phyloP scores from a whole-genome alignment of 148 eudicot species.

The Camellia japonica region DNA sequence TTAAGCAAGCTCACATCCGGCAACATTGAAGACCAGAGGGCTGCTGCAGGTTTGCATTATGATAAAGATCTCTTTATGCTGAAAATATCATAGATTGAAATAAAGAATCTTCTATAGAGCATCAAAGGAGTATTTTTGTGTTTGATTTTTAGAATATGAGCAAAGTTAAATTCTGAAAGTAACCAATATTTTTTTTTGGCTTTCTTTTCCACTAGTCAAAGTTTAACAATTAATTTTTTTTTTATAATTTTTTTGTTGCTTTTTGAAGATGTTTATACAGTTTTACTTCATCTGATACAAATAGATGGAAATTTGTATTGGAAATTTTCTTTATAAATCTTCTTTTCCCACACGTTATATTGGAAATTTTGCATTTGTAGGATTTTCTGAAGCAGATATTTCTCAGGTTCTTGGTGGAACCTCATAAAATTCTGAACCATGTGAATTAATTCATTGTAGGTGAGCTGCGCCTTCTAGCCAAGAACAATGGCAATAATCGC shows the following conservation, averaged over 20 bases:
- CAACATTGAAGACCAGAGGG: constrained; percentile 16
- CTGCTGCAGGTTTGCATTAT: constrained; percentile 15
- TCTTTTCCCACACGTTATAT: neutral
- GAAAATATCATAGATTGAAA: neutral
- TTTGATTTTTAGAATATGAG: neutral
- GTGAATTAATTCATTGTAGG: constrained; percentile 7
- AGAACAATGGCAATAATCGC: constrained; percentile 11
- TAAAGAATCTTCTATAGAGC: neutral
- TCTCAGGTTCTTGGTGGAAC: neutral
- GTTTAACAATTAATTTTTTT: neutral
- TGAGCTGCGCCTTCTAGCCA: constrained; percentile 20
- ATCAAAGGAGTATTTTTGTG: neutral
- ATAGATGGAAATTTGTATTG: neutral
- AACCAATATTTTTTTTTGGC: neutral
- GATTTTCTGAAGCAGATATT: neutral
- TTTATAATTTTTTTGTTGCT: neutral
- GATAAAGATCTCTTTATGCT: neutral
- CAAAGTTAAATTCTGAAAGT: neutral
- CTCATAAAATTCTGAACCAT: neutral
- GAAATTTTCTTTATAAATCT: neutral
- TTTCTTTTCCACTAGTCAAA: neutral
- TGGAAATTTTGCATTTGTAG: neutral
- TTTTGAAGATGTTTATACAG: neutral
- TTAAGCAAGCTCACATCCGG: constrained; percentile 14
- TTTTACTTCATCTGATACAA: neutral